A percentile compares a stretch with the other conserved stretches of the same genome.
Evolutionary conservation across 2,329 filamentous ascomycete species (phyloP).

Genomic region (Exophiala viscosa): DNA sequence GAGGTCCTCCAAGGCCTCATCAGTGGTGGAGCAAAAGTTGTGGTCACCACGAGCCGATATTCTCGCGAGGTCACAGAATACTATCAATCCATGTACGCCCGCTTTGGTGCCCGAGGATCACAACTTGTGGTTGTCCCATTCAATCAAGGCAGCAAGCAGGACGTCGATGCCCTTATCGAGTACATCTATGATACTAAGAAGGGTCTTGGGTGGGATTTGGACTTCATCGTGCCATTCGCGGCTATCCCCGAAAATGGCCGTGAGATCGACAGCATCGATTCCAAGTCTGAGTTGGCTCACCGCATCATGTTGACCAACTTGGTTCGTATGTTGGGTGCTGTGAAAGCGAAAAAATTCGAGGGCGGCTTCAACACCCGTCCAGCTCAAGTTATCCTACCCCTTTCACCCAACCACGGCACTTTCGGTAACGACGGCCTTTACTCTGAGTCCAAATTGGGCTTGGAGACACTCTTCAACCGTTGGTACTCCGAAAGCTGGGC

Average conservation of each 20-base stretch:
- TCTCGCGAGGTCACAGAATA: slow-evolving; percentile 98
- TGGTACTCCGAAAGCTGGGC: slow-evolving; percentile 98
- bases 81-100: slow-evolving; percentile 97
- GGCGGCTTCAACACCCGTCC: slow-evolving; percentile 91
- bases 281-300: slow-evolving; percentile 94
- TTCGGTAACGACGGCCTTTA: slow-evolving; percentile 98
- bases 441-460: slow-evolving; percentile 93
- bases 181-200: slow-evolving; percentile 98
- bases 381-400: slow-evolving; percentile 89
- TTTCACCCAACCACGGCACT: slow-evolving; percentile 97
- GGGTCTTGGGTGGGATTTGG: slow-evolving; percentile 95
- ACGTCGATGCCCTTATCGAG: slow-evolving; percentile 86
- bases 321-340: slow-evolving; percentile 78
- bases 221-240: slow-evolving; percentile 93
- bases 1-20: slow-evolving; percentile 95
- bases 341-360: slow-evolving; percentile 86
- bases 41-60: slow-evolving; percentile 95
- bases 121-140: slow-evolving; percentile 98
- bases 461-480: slow-evolving; percentile 96
- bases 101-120: slow-evolving; percentile 87
- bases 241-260: slow-evolving; percentile 97
- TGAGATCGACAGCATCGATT: slow-evolving; percentile 94
- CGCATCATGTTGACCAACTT: slow-evolving; percentile 99
- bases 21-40: slow-evolving; percentile 91
- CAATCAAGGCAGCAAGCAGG: slow-evolving; percentile 98